Evolutionary conservation across 148 eudicot species (phyloP).

Genomic region (Chenopodium suecicum): DNA sequence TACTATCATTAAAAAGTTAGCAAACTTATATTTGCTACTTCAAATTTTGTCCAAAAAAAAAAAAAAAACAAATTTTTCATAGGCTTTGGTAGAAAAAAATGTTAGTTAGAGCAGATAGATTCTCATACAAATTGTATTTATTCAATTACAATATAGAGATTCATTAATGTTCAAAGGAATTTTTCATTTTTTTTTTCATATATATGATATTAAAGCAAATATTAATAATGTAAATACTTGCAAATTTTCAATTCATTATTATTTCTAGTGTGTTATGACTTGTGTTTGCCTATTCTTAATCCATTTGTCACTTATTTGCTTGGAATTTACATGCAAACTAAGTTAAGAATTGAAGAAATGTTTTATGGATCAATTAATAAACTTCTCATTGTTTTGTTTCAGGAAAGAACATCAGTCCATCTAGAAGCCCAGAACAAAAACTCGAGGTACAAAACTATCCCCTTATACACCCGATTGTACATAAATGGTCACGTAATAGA

Average conservation of each 20-base stretch:
- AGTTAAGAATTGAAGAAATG: not conserved
- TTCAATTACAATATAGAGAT: slow-evolving; percentile 12
- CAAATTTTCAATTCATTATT: no score
- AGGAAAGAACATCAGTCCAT: slow-evolving; percentile 17
- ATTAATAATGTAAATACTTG: not conserved
- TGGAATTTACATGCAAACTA: not conserved
- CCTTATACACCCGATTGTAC: not conserved
- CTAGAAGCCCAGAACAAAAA: slow-evolving; percentile 16
- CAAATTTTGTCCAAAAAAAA: slow-evolving; percentile 27
- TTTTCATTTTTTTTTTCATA: no score
- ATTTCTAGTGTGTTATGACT: not conserved
- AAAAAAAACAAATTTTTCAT: not conserved
- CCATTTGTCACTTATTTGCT: not conserved
- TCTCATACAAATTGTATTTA: slow-evolving; percentile 25
- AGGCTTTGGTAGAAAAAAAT: slow-evolving; percentile 11
- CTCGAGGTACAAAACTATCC: slow-evolving; percentile 4
- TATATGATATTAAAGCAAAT: not conserved
- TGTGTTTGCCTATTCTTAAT: not conserved
- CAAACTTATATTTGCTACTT: slow-evolving; percentile 4
- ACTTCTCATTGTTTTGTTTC: slow-evolving; percentile 16
- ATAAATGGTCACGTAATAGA: not conserved
- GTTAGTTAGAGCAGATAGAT: slow-evolving; percentile 15
- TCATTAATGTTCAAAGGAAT: slow-evolving; percentile 20
- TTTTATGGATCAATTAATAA: slow-evolving; percentile 7
- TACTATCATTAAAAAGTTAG: slow-evolving; percentile 1